These are phyloP conservation scores for Aspergillus ustus DNA, from an alignment of 2,329 filamentous ascomycete species.

Conservation along the genomic window DNA sequence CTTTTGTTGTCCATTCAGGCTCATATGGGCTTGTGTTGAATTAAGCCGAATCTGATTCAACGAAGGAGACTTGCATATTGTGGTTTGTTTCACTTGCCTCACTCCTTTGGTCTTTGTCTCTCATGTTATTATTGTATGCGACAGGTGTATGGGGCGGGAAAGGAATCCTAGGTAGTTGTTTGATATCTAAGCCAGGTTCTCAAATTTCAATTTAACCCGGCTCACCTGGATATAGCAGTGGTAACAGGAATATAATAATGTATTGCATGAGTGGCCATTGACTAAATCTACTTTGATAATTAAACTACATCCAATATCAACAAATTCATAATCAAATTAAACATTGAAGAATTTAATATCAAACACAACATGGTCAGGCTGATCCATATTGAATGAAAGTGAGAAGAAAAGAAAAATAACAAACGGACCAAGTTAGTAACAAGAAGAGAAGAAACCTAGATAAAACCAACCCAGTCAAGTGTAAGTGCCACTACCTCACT, in stretches of 20 bases:
- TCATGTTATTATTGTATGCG: neutral
- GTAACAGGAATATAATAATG: neutral
- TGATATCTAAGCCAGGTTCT: neutral
- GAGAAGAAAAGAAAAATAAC: neutral
- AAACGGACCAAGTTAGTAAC: neutral
- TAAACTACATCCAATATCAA: neutral
- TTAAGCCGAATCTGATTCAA: neutral
- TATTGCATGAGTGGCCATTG: too few species aligned
- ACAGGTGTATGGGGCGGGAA: neutral
- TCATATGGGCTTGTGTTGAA: too few species aligned
- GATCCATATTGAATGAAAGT: neutral
- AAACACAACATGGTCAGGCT: neutral
- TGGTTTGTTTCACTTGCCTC: neutral
- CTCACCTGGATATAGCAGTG: neutral
- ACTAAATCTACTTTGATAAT: too few species aligned
- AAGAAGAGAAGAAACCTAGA: neutral
- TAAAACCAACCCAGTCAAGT: neutral
- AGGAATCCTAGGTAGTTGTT: neutral
- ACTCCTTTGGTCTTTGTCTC: neutral
- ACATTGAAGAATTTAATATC: too few species aligned
- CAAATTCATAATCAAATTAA: neutral
- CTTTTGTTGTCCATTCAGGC: neutral
- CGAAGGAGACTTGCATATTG: neutral
- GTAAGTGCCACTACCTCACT: neutral
- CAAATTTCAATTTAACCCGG: neutral